A percentile compares a stretch with the other conserved stretches of the same genome.
Evolutionary conservation across 768 basidiomycete species (phyloP).

Genomic region (Naganishia onofrii): DNA sequence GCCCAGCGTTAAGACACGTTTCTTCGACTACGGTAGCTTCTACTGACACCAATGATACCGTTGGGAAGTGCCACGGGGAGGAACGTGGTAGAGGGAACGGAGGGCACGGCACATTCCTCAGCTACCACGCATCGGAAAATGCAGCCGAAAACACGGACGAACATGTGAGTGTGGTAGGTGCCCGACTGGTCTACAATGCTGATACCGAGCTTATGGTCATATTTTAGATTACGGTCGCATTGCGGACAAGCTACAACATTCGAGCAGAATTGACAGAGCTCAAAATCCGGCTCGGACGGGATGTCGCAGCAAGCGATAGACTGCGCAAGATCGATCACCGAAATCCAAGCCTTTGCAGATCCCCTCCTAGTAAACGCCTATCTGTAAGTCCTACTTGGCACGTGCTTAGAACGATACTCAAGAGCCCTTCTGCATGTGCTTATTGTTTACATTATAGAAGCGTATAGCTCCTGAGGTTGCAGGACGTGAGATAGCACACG

Average conservation of each 20-base stretch:
- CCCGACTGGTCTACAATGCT: not conserved
- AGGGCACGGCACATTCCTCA: not conserved
- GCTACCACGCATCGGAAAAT: constrained; percentile 1
- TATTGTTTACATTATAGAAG: not conserved
- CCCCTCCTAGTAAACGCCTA: constrained; percentile 12
- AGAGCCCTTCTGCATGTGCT: not conserved
- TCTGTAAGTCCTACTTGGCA: not conserved
- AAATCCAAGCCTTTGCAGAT: constrained; percentile 18
- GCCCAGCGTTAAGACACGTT: not conserved
- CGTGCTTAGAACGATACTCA: not conserved
- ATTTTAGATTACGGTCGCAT: constrained; percentile 1
- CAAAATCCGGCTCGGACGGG: not conserved
- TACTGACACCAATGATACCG: too few relatives aligned
- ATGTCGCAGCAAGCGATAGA: constrained; percentile 15
- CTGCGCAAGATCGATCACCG: not conserved
- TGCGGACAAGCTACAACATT: constrained; percentile 17
- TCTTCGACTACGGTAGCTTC: not conserved
- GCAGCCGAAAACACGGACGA: constrained; percentile 25
- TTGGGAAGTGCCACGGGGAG: not conserved
- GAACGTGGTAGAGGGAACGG: too few relatives aligned
- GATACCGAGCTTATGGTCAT: not conserved
- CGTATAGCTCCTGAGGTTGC: not conserved
- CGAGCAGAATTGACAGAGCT: constrained; percentile 22
- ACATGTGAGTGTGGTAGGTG: constrained; percentile 1
- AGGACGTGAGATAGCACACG: not conserved